These are phyloP conservation scores for Xylariaceae sp. DNA, from an alignment of 2,329 filamentous ascomycete species.

Conservation along the genomic window DNA sequence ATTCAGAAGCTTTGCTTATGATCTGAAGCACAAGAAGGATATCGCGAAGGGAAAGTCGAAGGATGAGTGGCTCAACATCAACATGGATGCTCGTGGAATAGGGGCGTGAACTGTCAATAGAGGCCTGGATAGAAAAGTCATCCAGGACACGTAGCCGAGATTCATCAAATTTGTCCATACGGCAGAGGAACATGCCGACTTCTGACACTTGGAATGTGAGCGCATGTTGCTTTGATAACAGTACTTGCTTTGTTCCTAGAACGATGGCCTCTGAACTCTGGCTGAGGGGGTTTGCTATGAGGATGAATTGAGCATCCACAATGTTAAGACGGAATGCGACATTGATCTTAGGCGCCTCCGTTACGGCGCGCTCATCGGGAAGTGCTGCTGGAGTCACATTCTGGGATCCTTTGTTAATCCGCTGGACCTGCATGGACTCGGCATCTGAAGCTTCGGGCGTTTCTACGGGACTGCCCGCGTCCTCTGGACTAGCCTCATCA, in stretches of 20 bases:
- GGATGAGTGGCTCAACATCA: constrained; percentile 83
- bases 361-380: constrained; percentile 17
- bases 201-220: constrained; percentile 90
- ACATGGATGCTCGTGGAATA: constrained; percentile 75
- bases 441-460: constrained; percentile 54
- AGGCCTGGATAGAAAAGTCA: constrained; percentile 88
- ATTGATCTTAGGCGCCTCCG: constrained; percentile 52
- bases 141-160: constrained; percentile 88
- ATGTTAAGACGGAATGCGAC: constrained; percentile 88
- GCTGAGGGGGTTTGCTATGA: constrained; percentile 90
- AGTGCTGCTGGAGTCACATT: constrained; percentile 23
- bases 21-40: constrained; percentile 93
- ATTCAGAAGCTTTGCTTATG: constrained; percentile 80
- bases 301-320: constrained; percentile 91
- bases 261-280: constrained; percentile 93
- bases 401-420: constrained; percentile 36
- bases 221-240: constrained; percentile 89
- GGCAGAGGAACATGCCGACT: constrained; percentile 95
- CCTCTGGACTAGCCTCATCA: constrained; percentile 51
- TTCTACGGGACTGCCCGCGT: constrained; percentile 51
- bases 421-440: constrained; percentile 50
- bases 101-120: constrained; percentile 64
- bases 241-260: constrained; percentile 84
- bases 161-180: constrained; percentile 96
- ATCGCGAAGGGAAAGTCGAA: constrained; percentile 86